These are phyloP conservation scores for Aspergillus jensenii DNA, from an alignment of 2,329 filamentous ascomycete species.

Conservation along the genomic window DNA sequence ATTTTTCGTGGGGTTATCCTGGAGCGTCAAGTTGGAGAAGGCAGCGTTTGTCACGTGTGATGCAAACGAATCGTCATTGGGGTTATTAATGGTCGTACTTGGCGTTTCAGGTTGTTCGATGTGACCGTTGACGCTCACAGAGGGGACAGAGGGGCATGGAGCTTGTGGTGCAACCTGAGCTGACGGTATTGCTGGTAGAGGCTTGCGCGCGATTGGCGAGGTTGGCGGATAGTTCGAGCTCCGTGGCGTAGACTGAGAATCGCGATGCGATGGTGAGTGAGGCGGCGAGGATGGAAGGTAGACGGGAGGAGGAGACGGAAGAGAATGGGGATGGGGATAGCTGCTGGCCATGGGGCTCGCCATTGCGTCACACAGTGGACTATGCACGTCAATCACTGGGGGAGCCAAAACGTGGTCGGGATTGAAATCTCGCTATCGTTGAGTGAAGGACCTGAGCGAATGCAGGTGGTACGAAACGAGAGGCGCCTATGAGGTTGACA, in stretches of 20 bases:
- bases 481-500: conserved; percentile 11
- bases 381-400: background rate
- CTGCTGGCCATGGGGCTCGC: conserved; percentile 24
- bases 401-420: background rate
- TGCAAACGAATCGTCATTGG: conserved; percentile 22
- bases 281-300: conserved; percentile 42
- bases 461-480: conserved; percentile 7
- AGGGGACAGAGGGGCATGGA: conserved; percentile 33
- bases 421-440: background rate
- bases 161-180: conserved; percentile 24
- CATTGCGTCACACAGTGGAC: conserved; percentile 21
- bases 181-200: conserved; percentile 19
- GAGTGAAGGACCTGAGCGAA: conserved; percentile 1
- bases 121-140: conserved; percentile 33
- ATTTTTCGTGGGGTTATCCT: conserved; percentile 18
- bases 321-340: conserved; percentile 29
- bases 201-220: conserved; percentile 27
- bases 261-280: conserved; percentile 22
- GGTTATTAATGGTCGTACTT: conserved; percentile 28
- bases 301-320: conserved; percentile 45
- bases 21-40: conserved; percentile 29
- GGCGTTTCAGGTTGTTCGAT: conserved; percentile 27
- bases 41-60: conserved; percentile 25
- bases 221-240: conserved; percentile 21
- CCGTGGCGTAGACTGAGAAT: conserved; percentile 20